These are phyloP conservation scores for Saccharum officinarum DNA, from an alignment of 176 grass and related monocot genomes.

Conservation along the genomic window DNA sequence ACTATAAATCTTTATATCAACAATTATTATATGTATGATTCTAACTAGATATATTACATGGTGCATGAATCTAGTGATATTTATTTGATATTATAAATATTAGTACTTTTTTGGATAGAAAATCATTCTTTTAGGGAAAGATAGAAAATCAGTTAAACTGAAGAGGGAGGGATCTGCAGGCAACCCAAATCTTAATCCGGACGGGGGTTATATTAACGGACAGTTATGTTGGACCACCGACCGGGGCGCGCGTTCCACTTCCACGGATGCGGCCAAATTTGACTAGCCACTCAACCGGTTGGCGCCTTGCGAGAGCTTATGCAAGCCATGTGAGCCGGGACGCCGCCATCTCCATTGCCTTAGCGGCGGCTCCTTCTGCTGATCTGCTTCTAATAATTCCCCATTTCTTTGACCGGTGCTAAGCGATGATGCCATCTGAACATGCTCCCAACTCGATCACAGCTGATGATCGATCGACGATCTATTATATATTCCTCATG, in stretches of 20 bases:
- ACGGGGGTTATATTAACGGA: neutral
- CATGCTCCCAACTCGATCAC: conserved; percentile 35
- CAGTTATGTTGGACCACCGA: conserved; percentile 35
- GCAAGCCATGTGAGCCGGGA: conserved; percentile 62
- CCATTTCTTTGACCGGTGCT: conserved; percentile 43
- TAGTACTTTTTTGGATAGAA: neutral
- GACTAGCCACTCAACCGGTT: conserved; percentile 42
- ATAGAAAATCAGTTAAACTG: neutral
- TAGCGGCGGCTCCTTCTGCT: conserved; percentile 32
- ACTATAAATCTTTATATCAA: neutral
- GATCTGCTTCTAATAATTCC: neutral
- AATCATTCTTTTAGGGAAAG: neutral
- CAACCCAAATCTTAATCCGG: too few species aligned
- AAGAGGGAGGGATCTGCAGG: neutral
- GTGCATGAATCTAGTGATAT: neutral
- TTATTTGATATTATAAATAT: too few species aligned
- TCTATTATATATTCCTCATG: neutral
- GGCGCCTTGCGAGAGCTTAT: conserved; percentile 36
- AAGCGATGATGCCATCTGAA: neutral
- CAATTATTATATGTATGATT: neutral
- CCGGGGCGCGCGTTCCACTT: conserved; percentile 16
- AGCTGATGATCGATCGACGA: neutral
- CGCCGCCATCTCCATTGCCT: conserved; percentile 23
- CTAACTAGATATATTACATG: neutral
- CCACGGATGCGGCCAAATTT: conserved; percentile 47